Percentiles rank a stretch among this genome's conserved stretches.
Evolutionary conservation across 2,329 filamentous ascomycete species (phyloP).

Genomic region (Xylariaceae sp.): DNA sequence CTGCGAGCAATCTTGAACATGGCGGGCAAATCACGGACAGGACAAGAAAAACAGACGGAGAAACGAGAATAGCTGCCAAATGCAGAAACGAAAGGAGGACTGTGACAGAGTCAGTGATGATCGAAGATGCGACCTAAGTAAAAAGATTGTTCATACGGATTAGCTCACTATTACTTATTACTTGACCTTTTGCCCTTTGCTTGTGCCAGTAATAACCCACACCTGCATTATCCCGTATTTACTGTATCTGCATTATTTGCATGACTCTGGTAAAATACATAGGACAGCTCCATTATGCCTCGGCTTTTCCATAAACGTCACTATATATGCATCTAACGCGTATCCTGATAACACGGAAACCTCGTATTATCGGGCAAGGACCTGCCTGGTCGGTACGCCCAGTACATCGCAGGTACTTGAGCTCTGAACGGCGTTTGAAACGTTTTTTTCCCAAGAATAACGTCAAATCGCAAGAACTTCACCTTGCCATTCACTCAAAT

Average conservation of each 20-base stretch:
- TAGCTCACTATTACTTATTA: not conserved
- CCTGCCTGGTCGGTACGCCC: not conserved
- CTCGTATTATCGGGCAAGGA: not conserved
- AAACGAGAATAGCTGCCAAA: slow-evolving; percentile 1
- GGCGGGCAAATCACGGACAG: slow-evolving; percentile 30
- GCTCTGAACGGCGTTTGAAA: too few relatives aligned
- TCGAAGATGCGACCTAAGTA: not conserved
- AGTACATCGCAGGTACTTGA: not conserved
- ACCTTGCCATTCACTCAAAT: too few relatives aligned
- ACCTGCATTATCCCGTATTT: too few relatives aligned
- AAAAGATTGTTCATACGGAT: not conserved
- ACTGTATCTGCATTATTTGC: not conserved
- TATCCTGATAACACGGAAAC: not conserved
- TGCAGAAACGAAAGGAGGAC: not conserved
- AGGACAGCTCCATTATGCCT: not conserved
- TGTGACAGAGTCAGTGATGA: slow-evolving; percentile 5
- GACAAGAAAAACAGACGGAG: slow-evolving; percentile 1
- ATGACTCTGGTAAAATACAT: not conserved
- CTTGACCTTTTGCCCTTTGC: not conserved
- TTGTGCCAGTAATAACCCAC: too few relatives aligned
- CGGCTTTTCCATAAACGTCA: not conserved
- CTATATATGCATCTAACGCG: not conserved
- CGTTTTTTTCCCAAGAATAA: too few relatives aligned
- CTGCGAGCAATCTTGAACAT: slow-evolving; percentile 90
- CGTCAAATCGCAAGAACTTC: too few relatives aligned